A percentile compares a stretch with the other conserved stretches of the same genome.
Conservation (phyloP, 129 eudicot species). For the Pseudognaphalium luteoalbum region DNA sequence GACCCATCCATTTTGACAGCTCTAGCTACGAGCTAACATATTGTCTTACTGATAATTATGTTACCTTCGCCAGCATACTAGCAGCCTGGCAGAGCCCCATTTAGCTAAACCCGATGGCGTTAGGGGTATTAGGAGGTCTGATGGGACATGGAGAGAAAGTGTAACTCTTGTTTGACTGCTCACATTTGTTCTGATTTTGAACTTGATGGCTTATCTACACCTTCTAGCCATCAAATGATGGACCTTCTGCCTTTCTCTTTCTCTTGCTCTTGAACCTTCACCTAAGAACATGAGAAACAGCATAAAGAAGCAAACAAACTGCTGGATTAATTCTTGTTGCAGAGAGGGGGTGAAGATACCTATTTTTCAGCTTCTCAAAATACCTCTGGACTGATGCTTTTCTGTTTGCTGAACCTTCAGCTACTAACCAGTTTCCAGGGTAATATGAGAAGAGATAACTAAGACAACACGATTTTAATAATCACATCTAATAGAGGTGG, state of each 20-base stretch:
- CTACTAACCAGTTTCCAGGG: conserved; percentile 27
- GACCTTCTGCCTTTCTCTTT: conserved; percentile 63
- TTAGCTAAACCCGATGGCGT: conserved; percentile 36
- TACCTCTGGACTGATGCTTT: conserved; percentile 75
- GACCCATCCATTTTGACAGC: too few species aligned
- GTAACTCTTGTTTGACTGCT: conserved; percentile 37
- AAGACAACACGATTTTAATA: not conserved
- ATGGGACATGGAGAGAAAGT: conserved; percentile 41
- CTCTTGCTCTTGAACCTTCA: conserved; percentile 88
- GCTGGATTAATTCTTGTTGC: not conserved
- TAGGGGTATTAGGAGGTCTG: conserved; percentile 46
- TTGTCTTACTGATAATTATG: not conserved
- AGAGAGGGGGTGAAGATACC: conserved; percentile 33
- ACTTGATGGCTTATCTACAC: conserved; percentile 12
- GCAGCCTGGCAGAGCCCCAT: conserved; percentile 29
- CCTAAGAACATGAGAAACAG: conserved; percentile 61
- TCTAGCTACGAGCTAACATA: not conserved
- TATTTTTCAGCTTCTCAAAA: conserved; percentile 68
- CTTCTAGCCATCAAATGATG: conserved; percentile 46
- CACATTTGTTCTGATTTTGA: conserved; percentile 37
- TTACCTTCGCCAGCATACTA: conserved; percentile 44
- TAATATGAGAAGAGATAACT: not conserved
- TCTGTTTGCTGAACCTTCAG: conserved; percentile 59
- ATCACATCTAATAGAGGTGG: not conserved
- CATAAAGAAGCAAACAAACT: conserved; percentile 10